Conservation (phyloP, 495 filamentous ascomycete genomes). For the Aspergillus conjunctus region DNA sequence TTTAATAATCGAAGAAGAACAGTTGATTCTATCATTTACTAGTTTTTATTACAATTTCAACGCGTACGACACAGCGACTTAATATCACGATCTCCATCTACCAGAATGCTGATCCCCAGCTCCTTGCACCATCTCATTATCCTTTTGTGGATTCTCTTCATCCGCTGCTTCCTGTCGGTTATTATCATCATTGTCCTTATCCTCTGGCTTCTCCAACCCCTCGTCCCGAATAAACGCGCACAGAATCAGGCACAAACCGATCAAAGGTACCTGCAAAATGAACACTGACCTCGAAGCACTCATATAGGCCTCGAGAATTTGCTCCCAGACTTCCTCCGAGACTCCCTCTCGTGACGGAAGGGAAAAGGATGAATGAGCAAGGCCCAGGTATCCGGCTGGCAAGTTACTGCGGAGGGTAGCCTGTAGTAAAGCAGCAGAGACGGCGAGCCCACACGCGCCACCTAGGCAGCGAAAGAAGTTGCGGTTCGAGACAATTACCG, state of each 20-base stretch:
- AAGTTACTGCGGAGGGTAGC: slow-evolving; percentile 52
- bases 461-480: slow-evolving; percentile 66
- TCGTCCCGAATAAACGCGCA: slow-evolving; percentile 57
- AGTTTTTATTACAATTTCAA: too few relatives aligned
- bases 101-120: too few relatives aligned
- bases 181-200: slow-evolving; percentile 38
- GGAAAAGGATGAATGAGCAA: slow-evolving; percentile 47
- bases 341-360: slow-evolving; percentile 37
- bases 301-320: slow-evolving; percentile 52
- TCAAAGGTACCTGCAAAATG: slow-evolving; percentile 55
- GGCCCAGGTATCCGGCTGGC: slow-evolving; percentile 38
- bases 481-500: slow-evolving; percentile 61
- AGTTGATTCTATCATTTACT: too few relatives aligned
- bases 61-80: too few relatives aligned
- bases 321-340: slow-evolving; percentile 38
- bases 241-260: slow-evolving; percentile 53
- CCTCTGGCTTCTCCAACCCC: slow-evolving; percentile 54
- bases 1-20: too few relatives aligned
- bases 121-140: too few relatives aligned
- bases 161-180: not conserved
- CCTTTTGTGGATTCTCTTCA: not conserved
- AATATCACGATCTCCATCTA: too few relatives aligned
- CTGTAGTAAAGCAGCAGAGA: slow-evolving; percentile 59
- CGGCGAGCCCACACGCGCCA: slow-evolving; percentile 59
- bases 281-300: slow-evolving; percentile 56